A percentile compares a stretch with the other conserved stretches of the same genome.
These are phyloP conservation scores for Turritis glabra DNA, from an alignment of 345 rosid species.

Conservation along the genomic window DNA sequence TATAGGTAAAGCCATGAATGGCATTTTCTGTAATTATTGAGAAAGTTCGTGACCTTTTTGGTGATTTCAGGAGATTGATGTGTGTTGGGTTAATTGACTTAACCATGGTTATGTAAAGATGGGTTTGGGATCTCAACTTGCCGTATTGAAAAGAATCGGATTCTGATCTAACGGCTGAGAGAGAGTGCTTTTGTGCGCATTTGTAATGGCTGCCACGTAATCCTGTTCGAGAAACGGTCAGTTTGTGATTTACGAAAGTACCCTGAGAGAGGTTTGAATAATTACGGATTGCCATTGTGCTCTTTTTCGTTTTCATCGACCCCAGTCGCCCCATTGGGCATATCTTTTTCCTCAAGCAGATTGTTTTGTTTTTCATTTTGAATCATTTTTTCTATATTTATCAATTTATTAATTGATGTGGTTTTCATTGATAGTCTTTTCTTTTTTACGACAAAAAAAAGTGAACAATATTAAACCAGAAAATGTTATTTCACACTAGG, in stretches of 20 bases:
- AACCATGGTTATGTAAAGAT: conserved; percentile 34
- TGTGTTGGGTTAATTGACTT: conserved; percentile 20
- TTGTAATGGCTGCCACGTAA: conserved; percentile 46
- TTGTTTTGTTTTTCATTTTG: no score
- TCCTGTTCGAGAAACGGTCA: conserved; percentile 39
- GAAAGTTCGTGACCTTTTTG: conserved; percentile 15
- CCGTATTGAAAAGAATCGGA: conserved; percentile 37
- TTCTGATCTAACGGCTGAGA: conserved; percentile 51
- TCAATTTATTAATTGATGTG: background rate
- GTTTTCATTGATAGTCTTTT: background rate
- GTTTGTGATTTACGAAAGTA: background rate
- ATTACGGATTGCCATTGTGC: conserved; percentile 2
- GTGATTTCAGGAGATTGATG: background rate
- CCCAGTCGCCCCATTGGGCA: no score
- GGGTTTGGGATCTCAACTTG: conserved; percentile 33
- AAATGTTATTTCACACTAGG: no score
- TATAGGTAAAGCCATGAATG: conserved; percentile 42
- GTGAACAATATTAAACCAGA: no score
- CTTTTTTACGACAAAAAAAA: no score
- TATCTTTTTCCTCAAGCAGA: conserved; percentile 6
- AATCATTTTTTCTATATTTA: background rate
- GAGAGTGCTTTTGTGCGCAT: conserved; percentile 33
- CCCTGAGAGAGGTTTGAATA: background rate
- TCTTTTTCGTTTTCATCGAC: no score
- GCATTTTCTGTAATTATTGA: background rate